Evolutionary conservation across 2,329 filamentous ascomycete genomes (phyloP).

Genomic region (Exophiala sideris): DNA sequence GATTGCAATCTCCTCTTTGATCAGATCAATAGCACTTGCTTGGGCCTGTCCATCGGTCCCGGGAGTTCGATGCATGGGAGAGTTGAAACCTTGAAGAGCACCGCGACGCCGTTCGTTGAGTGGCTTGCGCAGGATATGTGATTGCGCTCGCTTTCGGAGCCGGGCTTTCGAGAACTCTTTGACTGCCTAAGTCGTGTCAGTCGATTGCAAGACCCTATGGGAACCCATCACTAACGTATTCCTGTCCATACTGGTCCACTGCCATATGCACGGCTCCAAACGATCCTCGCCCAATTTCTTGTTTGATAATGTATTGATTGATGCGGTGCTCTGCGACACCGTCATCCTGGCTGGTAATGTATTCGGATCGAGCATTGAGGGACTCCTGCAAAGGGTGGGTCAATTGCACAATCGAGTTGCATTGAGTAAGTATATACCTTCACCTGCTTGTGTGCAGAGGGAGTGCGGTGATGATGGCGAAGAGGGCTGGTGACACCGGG

Average conservation of each 20-base stretch:
- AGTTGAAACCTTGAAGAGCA: slow-evolving; percentile 55
- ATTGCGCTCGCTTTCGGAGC: slow-evolving; percentile 84
- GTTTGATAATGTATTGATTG: slow-evolving; percentile 91
- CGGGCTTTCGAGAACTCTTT: slow-evolving; percentile 97
- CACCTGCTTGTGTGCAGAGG: slow-evolving; percentile 59
- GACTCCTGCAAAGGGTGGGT: slow-evolving; percentile 64
- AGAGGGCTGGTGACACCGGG: slow-evolving; percentile 61
- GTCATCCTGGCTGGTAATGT: slow-evolving; percentile 78
- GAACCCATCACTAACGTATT: slow-evolving; percentile 71
- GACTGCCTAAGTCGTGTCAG: slow-evolving; percentile 62
- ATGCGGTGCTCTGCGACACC: slow-evolving; percentile 78
- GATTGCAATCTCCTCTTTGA: slow-evolving; percentile 94
- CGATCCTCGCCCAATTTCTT: slow-evolving; percentile 94
- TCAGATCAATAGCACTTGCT: slow-evolving; percentile 72
- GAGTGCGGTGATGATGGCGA: slow-evolving; percentile 61
- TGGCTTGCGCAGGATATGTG: slow-evolving; percentile 72
- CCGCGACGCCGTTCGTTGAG: slow-evolving; percentile 52
- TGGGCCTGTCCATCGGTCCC: slow-evolving; percentile 44
- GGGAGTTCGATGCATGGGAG: slow-evolving; percentile 61
- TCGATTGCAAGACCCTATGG: background rate
- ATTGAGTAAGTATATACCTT: slow-evolving; percentile 48
- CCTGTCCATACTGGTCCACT: slow-evolving; percentile 81
- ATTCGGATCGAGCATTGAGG: slow-evolving; percentile 81
- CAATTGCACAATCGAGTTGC: background rate
- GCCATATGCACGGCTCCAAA: slow-evolving; percentile 92